These are phyloP conservation scores for Talaromyces sp. DNA, from an alignment of 2,329 filamentous ascomycete genomes.

Conservation along the genomic window DNA sequence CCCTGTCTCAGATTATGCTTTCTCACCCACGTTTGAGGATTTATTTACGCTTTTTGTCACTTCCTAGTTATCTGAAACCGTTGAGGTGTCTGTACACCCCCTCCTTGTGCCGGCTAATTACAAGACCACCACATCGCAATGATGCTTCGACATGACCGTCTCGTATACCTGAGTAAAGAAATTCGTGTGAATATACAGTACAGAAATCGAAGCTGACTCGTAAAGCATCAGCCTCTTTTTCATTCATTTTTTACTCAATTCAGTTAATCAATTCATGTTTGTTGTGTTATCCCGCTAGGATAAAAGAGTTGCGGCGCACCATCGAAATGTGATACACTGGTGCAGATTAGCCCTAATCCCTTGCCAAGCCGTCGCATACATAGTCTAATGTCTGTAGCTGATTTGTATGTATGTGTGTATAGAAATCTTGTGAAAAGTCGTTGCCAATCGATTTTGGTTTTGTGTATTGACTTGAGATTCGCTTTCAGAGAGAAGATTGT, in stretches of 20 bases:
- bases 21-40: background rate
- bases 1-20: background rate
- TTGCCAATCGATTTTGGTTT: background rate
- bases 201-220: background rate
- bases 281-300: background rate
- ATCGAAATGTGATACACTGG: constrained; percentile 8
- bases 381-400: background rate
- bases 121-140: background rate
- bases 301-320: background rate
- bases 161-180: background rate
- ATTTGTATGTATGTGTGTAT: background rate
- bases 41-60: background rate
- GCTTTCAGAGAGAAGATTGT: background rate
- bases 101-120: too few relatives aligned
- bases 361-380: background rate
- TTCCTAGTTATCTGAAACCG: background rate
- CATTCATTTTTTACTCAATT: background rate
- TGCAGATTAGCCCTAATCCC: constrained; percentile 8
- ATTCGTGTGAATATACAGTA: background rate
- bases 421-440: background rate
- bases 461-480: background rate
- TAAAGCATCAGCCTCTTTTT: background rate
- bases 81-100: background rate
- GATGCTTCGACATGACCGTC: background rate
- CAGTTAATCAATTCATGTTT: background rate